phyloP scores from a whole-genome alignment of 2,329 filamentous ascomycete genomes.

The Aureobasidium sp. region DNA sequence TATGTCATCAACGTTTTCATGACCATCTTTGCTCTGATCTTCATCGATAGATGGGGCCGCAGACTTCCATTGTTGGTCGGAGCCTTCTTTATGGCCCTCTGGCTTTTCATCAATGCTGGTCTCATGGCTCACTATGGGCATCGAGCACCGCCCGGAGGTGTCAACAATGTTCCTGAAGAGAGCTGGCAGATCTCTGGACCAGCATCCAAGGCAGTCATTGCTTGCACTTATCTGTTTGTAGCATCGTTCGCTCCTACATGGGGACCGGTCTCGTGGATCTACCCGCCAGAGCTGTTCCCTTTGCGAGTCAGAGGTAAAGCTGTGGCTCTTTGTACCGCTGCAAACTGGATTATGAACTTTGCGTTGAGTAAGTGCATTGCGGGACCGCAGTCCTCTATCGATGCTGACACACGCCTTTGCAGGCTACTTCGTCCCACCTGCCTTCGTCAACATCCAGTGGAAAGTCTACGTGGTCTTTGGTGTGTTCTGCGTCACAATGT shows the following conservation, averaged over 20 bases:
- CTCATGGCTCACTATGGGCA: slow-evolving; percentile 55
- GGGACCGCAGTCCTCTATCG: too few species aligned
- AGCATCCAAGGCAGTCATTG: slow-evolving; percentile 48
- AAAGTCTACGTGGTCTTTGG: slow-evolving; percentile 69
- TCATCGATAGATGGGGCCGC: slow-evolving; percentile 68
- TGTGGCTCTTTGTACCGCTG: slow-evolving; percentile 53
- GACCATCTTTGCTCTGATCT: slow-evolving; percentile 69
- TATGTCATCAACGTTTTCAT: slow-evolving; percentile 75
- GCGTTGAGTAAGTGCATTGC: background rate
- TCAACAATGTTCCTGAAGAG: slow-evolving; percentile 37
- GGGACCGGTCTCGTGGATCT: slow-evolving; percentile 50
- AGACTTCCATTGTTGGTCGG: slow-evolving; percentile 59
- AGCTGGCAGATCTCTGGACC: slow-evolving; percentile 34
- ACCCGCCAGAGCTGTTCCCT: slow-evolving; percentile 53
- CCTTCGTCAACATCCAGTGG: slow-evolving; percentile 50
- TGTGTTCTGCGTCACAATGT: slow-evolving; percentile 61
- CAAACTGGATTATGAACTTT: slow-evolving; percentile 46
- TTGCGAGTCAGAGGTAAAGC: slow-evolving; percentile 58
- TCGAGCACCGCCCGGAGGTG: slow-evolving; percentile 28
- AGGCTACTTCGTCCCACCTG: slow-evolving; percentile 40
- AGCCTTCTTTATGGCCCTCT: slow-evolving; percentile 56
- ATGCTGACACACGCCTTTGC: background rate
- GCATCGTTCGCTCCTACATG: slow-evolving; percentile 60
- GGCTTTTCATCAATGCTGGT: slow-evolving; percentile 56
- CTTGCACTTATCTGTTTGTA: slow-evolving; percentile 67